A percentile compares a stretch with the other conserved stretches of the same genome.
Conservation (phyloP, 2,329 filamentous ascomycete genomes). For the Colletotrichum karsti region DNA sequence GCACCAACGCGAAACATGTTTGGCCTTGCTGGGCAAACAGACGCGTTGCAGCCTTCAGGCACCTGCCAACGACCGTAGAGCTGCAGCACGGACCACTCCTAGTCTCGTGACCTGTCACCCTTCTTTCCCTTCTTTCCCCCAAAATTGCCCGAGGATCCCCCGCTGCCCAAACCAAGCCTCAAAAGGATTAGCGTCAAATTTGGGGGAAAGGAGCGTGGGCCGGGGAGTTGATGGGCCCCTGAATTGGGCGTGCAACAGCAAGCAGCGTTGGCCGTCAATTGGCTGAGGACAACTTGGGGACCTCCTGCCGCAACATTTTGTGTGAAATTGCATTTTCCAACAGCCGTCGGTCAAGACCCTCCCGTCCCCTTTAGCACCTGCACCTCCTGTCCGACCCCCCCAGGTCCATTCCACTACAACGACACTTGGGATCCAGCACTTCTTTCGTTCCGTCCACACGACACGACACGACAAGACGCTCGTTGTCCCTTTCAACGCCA, state of each 20-base stretch:
- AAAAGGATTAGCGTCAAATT: constrained; percentile 2
- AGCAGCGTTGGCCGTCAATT: constrained; percentile 28
- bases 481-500: constrained; percentile 21
- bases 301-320: constrained; percentile 43
- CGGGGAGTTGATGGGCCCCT: constrained; percentile 29
- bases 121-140: neutral
- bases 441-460: constrained; percentile 22
- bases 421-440: constrained; percentile 28
- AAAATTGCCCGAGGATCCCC: constrained; percentile 27
- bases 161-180: neutral
- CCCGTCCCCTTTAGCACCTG: constrained; percentile 32
- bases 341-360: constrained; percentile 32
- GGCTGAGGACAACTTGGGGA: constrained; percentile 27
- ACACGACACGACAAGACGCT: constrained; percentile 21
- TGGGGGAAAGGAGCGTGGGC: constrained; percentile 28
- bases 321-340: constrained; percentile 48
- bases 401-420: constrained; percentile 26
- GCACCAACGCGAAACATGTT: constrained; percentile 15
- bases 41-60: neutral
- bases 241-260: constrained; percentile 30
- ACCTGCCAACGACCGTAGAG: neutral
- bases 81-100: constrained; percentile 15
- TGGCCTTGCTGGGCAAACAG: neutral
- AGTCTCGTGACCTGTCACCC: constrained; percentile 29
- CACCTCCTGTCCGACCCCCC: constrained; percentile 26